Base-by-base conservation (phyloP, 2,329 filamentous ascomycete genomes). In the Exophiala mesophila region DNA sequence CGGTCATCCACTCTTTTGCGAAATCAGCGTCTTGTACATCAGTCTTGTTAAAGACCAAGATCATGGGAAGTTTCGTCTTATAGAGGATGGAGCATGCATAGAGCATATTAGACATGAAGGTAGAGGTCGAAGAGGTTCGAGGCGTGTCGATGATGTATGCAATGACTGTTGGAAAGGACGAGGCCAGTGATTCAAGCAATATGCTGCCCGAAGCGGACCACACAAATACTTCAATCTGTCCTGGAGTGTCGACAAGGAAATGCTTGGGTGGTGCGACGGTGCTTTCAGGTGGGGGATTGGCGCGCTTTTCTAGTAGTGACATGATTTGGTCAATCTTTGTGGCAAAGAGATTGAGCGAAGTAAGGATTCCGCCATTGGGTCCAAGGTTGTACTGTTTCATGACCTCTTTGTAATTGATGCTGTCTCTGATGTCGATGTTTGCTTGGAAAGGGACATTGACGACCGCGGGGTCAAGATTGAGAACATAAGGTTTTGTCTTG, bases 81-180 rank as follows among this genome's bases (percentile, higher is more conserved):
- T 98, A 98, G 12, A 98, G 77, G 52, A 98, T 98, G 47, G 86
- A 94, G 73, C 92, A 97, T 16, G 92, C 92, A 65, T 98, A 98
- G 31, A 98, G 81, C 92, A 98, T 98, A 68, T 98, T 98, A 63
- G 86, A 94, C 92, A 98, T 98, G 67, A 98, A 98, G 0, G 92
- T 98, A 50, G 85, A 89, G 0, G 92, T 97, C 28, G 88, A 94
- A 24, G 85, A 81, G 10, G 89, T 94, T 40, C 92, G 82, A 3
- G 94, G 92, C 2, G 92, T 98, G 66, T 98, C 92, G 64, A 98
- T 95, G 46, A 98, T 78, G 67, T 97, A 98, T 43, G 92, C 92
- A 56, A 98, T 88, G 29, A 98, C 88, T 0, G 94, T 98, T 1
- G 94, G 92, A 62, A 98, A 97, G 1, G 85, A 88, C 3, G 86